A percentile compares a stretch with the other conserved stretches of the same genome.
phyloP scores from a whole-genome alignment of 257 asterid genomes.

The Primulina tabacum region DNA sequence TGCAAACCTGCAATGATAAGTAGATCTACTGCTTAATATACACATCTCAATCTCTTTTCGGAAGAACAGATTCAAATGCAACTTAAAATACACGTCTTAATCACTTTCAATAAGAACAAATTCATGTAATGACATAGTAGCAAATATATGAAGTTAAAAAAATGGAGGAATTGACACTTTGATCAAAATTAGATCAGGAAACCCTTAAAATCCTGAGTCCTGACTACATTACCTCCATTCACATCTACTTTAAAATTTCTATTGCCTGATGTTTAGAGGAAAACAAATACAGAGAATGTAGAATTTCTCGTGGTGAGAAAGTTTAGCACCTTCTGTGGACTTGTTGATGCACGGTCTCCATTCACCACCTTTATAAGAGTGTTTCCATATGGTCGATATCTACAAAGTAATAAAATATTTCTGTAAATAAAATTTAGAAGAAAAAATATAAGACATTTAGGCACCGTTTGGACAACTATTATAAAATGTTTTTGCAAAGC shows the following conservation, averaged over 20 bases:
- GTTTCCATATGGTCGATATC: conserved; percentile 92
- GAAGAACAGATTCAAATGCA: conserved; percentile 4
- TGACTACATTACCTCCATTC: conserved; percentile 8
- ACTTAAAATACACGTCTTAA: background rate
- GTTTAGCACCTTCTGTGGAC: conserved; percentile 61
- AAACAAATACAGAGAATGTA: background rate
- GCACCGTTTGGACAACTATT: too few relatives aligned
- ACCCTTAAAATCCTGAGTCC: background rate
- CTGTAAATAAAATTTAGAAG: conserved; percentile 27
- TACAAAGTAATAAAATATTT: conserved; percentile 30
- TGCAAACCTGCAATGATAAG: conserved; percentile 36
- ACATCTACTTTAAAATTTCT: conserved; percentile 9
- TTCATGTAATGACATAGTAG: background rate
- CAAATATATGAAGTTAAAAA: background rate
- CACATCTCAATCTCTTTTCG: conserved; percentile 21
- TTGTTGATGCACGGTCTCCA: conserved; percentile 89
- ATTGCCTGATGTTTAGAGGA: background rate
- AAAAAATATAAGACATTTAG: conserved; percentile 16
- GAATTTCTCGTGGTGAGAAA: conserved; percentile 20
- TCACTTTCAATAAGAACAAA: background rate
- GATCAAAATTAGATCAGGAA: conserved; percentile 6
- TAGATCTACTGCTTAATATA: conserved; percentile 13
- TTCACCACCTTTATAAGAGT: conserved; percentile 78
- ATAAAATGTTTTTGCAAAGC: too few relatives aligned
- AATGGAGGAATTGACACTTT: background rate